A percentile compares a stretch with the other conserved stretches of the same genome.
Evolutionary conservation across 2,329 filamentous ascomycete species (phyloP).

Genomic region (Fragosphaeria purpurea): DNA sequence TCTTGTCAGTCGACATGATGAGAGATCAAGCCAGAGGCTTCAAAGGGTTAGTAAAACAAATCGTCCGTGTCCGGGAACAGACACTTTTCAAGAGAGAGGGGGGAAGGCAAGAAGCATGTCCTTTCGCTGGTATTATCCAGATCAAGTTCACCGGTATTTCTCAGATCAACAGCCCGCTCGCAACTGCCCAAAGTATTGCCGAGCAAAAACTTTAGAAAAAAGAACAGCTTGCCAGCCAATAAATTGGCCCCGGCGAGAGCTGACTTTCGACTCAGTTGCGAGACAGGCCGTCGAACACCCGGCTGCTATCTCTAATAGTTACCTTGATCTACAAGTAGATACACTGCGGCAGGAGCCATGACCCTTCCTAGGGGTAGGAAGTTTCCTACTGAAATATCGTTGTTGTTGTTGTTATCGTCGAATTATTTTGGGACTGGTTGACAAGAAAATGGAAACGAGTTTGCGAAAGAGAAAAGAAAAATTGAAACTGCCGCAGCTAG

Average conservation of each 20-base stretch:
- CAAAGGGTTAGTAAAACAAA: conserved; percentile 33
- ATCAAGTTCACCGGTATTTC: conserved; percentile 80
- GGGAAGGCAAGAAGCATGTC: conserved; percentile 62
- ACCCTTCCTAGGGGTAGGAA: conserved; percentile 5
- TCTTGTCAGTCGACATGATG: conserved; percentile 73
- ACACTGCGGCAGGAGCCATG: conserved; percentile 20
- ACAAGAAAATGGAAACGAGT: no score
- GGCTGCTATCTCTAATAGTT: conserved; percentile 37
- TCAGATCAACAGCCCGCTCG: conserved; percentile 42
- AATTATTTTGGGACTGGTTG: no score
- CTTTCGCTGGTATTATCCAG: conserved; percentile 54
- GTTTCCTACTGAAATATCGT: not conserved
- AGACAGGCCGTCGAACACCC: conserved; percentile 31
- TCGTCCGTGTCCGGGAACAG: conserved; percentile 14
- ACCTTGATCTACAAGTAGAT: conserved; percentile 32
- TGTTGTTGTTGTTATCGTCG: not conserved
- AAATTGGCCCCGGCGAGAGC: not conserved
- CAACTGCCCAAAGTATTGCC: not conserved
- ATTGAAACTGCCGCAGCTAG: no score
- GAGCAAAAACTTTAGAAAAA: no score
- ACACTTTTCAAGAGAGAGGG: conserved; percentile 13
- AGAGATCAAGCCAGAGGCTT: conserved; percentile 34
- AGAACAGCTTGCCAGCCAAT: not conserved
- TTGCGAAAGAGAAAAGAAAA: no score
- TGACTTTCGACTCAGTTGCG: conserved; percentile 23